phyloP scores from a whole-genome alignment of 2,329 filamentous ascomycete species.

The Stagonosporopsis chrysanthemi region DNA sequence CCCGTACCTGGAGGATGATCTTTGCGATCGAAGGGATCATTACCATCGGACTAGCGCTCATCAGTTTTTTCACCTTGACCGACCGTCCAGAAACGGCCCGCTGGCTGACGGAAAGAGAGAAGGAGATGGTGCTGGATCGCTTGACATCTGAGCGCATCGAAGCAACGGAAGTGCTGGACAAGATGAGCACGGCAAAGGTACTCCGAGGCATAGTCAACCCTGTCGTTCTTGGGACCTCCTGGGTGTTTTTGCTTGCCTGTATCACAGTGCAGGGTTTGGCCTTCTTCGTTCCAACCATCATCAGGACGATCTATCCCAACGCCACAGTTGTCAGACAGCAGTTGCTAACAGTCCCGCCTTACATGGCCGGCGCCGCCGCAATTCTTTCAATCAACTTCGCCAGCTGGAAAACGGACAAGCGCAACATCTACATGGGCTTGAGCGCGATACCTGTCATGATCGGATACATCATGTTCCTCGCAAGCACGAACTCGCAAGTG shows the following conservation, averaged over 20 bases:
- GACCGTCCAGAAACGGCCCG: slow-evolving; percentile 70
- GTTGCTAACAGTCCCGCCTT: slow-evolving; percentile 72
- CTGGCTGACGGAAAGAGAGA: slow-evolving; percentile 58
- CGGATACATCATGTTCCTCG: slow-evolving; percentile 59
- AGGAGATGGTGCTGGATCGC: neutral
- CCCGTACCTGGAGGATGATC: slow-evolving; percentile 65
- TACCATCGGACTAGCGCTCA: slow-evolving; percentile 61
- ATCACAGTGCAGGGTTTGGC: slow-evolving; percentile 72
- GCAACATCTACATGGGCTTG: slow-evolving; percentile 65
- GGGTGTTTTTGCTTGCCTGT: slow-evolving; percentile 68
- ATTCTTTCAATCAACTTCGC: slow-evolving; percentile 64
- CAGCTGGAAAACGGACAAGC: slow-evolving; percentile 64
- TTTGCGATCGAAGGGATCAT: slow-evolving; percentile 66
- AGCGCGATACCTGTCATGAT: slow-evolving; percentile 67
- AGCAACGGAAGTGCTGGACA: slow-evolving; percentile 66
- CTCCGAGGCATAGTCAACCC: slow-evolving; percentile 68
- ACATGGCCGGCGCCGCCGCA: slow-evolving; percentile 70
- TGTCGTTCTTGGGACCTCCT: slow-evolving; percentile 61
- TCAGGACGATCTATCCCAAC: slow-evolving; percentile 68
- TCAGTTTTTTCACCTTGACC: slow-evolving; percentile 68
- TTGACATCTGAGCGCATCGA: slow-evolving; percentile 60
- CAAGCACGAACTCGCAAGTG: neutral
- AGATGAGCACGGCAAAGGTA: slow-evolving; percentile 65
- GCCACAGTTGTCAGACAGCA: slow-evolving; percentile 66
- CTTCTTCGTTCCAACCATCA: slow-evolving; percentile 73